Conservation (phyloP, 73 alveolate genomes). For the Paramecium sexaurelia region DNA sequence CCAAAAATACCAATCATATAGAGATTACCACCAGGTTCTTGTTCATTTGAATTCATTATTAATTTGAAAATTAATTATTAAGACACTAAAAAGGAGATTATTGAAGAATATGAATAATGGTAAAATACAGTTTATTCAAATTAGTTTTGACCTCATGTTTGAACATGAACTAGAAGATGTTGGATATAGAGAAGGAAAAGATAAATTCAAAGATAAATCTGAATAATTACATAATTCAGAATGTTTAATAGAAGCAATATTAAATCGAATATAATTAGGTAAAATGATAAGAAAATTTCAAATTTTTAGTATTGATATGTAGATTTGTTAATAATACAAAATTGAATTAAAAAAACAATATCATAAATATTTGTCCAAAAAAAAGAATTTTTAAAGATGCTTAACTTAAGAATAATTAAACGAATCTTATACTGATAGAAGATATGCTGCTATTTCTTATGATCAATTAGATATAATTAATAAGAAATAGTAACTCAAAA, state of each 20-base stretch:
- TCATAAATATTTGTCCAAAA: background rate
- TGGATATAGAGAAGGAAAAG: conserved; percentile 15
- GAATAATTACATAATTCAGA: background rate
- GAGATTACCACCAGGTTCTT: background rate
- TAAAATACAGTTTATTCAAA: background rate
- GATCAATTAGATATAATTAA: background rate
- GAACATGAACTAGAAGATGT: conserved; percentile 27
- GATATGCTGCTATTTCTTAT: background rate
- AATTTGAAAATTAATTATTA: background rate
- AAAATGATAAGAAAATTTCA: background rate
- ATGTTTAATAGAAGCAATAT: background rate
- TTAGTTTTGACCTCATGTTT: background rate
- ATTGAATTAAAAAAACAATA: background rate
- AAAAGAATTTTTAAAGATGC: background rate
- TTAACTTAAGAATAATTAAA: background rate
- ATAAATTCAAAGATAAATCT: background rate
- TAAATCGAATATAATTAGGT: background rate
- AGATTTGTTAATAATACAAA: background rate
- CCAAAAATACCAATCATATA: background rate
- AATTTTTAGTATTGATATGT: background rate
- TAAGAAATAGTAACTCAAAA: background rate
- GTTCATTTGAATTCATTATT: background rate
- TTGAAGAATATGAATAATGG: background rate
- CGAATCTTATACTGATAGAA: background rate
- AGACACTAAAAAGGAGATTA: background rate